Percentiles rank a stretch among this genome's conserved stretches.
Conservation (phyloP, 768 basidiomycete species). For the Boletus subparvulus region DNA sequence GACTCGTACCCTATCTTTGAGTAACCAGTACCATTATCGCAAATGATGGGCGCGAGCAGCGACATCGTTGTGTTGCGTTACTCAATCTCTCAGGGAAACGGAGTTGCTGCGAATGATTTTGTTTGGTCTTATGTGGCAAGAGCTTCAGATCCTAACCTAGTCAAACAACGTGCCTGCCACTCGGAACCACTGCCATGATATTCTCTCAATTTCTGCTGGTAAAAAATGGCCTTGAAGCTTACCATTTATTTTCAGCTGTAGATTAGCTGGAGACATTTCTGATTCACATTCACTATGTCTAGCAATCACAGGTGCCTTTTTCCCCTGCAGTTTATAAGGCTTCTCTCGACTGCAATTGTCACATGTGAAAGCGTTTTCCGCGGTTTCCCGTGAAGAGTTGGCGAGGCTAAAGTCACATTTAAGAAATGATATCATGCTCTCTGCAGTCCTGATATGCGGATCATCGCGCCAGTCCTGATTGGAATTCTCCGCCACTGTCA, state of each 20-base stretch:
- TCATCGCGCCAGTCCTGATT: not conserved
- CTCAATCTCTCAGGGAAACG: constrained; percentile 7
- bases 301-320: not conserved
- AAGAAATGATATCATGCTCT: not conserved
- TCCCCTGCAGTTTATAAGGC: too few species aligned
- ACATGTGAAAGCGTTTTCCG: too few species aligned
- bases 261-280: not conserved
- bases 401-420: too few species aligned
- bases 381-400: too few species aligned
- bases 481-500: constrained; percentile 2
- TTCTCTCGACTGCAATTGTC: too few species aligned
- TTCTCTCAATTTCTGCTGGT: too few species aligned
- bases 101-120: constrained; percentile 16
- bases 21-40: constrained; percentile 96
- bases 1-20: constrained; percentile 88
- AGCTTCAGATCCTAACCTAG: constrained; percentile 25
- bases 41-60: constrained; percentile 88
- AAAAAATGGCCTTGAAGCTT: not conserved
- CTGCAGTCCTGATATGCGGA: too few species aligned
- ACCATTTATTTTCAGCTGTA: not conserved
- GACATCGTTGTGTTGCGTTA: constrained; percentile 54
- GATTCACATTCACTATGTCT: not conserved
- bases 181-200: too few species aligned
- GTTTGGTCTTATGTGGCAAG: constrained; percentile 25
- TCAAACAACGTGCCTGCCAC: constrained; percentile 17